These are phyloP conservation scores for Closterium sp. DNA, from an alignment of 139 green algal genomes.

Conservation along the genomic window DNA sequence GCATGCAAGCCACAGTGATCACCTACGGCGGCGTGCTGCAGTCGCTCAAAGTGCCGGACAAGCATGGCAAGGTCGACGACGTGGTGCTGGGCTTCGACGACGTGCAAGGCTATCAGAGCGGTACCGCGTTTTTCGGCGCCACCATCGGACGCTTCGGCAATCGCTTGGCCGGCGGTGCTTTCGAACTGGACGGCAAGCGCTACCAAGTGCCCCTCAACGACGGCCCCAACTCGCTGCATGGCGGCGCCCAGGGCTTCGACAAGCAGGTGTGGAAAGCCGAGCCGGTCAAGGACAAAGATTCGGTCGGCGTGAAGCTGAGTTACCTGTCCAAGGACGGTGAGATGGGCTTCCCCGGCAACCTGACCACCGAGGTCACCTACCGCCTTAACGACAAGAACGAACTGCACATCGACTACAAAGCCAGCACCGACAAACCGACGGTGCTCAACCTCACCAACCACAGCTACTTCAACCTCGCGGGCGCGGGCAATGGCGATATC, in stretches of 20 bases:
- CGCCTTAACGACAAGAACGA: not conserved
- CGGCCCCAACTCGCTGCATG: constrained; percentile 76
- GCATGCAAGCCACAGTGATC: not conserved
- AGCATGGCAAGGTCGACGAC: not conserved
- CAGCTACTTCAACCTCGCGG: constrained; percentile 87
- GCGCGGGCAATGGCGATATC: constrained; percentile 56
- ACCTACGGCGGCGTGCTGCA: not conserved
- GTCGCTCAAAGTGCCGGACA: not conserved
- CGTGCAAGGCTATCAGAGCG: not conserved
- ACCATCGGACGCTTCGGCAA: constrained; percentile 86
- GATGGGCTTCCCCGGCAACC: not conserved
- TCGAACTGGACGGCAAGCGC: constrained; percentile 66
- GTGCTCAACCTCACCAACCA: not conserved
- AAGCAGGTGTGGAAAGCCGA: constrained; percentile 70
- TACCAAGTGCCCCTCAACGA: constrained; percentile 69
- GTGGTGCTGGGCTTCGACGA: not conserved
- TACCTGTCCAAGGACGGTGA: not conserved
- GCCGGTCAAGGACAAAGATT: constrained; percentile 1
- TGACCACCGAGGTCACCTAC: not conserved
- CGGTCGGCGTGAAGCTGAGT: not conserved
- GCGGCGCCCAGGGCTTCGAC: constrained; percentile 71
- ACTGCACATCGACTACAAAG: not conserved
- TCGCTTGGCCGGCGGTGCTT: constrained; percentile 73
- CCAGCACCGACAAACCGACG: not conserved
- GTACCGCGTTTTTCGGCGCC: constrained; percentile 77